These are phyloP conservation scores for Pisolithus microcarpus DNA, from an alignment of 768 basidiomycete genomes.

Conservation along the genomic window DNA sequence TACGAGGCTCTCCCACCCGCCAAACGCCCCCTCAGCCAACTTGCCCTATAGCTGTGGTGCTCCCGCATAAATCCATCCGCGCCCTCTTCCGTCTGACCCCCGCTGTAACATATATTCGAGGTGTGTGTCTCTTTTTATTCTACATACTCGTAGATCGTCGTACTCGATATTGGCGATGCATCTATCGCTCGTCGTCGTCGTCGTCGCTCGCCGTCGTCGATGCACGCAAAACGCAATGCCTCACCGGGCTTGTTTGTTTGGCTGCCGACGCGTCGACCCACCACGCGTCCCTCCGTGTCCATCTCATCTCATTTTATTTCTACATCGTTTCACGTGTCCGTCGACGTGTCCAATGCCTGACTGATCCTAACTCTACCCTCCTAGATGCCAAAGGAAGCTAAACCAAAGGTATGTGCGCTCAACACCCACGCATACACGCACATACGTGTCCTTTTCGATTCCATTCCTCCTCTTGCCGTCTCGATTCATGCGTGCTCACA, in stretches of 20 bases:
- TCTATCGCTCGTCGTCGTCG: background rate
- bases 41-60: conserved; percentile 26
- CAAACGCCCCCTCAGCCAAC: conserved; percentile 28
- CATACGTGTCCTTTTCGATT: conserved; percentile 10
- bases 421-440: conserved; percentile 5
- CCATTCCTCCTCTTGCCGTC: background rate
- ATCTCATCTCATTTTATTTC: conserved; percentile 18
- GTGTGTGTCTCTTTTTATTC: conserved; percentile 18
- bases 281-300: conserved; percentile 18
- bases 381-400: conserved; percentile 77
- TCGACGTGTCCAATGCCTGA: conserved; percentile 33
- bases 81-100: conserved; percentile 9
- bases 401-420: conserved; percentile 52
- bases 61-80: conserved; percentile 28
- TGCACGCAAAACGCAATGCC: conserved; percentile 1
- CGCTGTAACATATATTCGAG: conserved; percentile 26
- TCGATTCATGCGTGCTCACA: conserved; percentile 9
- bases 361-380: conserved; percentile 29
- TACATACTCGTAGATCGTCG: conserved; percentile 17
- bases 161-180: conserved; percentile 11
- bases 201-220: conserved; percentile 23
- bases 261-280: conserved; percentile 32
- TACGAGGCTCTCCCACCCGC: conserved; percentile 31
- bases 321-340: conserved; percentile 25
- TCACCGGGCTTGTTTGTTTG: conserved; percentile 29